phyloP scores from a whole-genome alignment of 805 yeast species.

The Yarrowia divulgata region DNA sequence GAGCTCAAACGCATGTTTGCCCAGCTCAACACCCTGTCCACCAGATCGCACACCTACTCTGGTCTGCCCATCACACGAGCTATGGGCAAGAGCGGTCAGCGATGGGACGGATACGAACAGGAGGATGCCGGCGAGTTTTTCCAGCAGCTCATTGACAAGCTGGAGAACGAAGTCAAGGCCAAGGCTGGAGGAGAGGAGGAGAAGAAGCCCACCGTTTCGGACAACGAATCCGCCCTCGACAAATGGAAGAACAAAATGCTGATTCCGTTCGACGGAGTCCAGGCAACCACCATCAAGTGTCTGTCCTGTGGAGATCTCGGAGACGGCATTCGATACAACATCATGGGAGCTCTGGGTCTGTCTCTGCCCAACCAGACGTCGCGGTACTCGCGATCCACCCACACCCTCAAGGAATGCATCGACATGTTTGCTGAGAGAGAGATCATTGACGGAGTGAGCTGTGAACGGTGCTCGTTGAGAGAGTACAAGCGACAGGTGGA shows the following conservation, averaged over 20 bases:
- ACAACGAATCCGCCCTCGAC: not conserved
- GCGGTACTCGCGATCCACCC: conserved; percentile 26
- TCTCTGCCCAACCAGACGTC: conserved; percentile 29
- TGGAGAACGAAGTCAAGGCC: conserved; percentile 48
- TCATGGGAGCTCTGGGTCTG: conserved; percentile 35
- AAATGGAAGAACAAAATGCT: conserved; percentile 54
- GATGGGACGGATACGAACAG: conserved; percentile 85
- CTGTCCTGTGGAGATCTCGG: conserved; percentile 83
- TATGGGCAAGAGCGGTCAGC: conserved; percentile 56
- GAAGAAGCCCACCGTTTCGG: not conserved
- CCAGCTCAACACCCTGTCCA: conserved; percentile 32
- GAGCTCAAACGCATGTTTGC: conserved; percentile 39
- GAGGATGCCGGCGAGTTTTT: conserved; percentile 98
- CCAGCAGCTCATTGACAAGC: conserved; percentile 57
- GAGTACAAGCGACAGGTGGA: conserved; percentile 48
- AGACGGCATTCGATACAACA: conserved; percentile 67
- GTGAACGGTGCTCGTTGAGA: conserved; percentile 85
- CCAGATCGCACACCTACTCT: conserved; percentile 25
- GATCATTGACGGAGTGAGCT: conserved; percentile 89
- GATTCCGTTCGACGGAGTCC: conserved; percentile 91
- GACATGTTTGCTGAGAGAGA: conserved; percentile 63
- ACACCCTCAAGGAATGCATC: conserved; percentile 45
- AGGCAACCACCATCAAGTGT: conserved; percentile 91
- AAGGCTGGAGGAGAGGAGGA: not conserved
- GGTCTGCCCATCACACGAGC: conserved; percentile 38